Conservation (phyloP, 345 rosid species). For the Conringia planisiliqua region DNA sequence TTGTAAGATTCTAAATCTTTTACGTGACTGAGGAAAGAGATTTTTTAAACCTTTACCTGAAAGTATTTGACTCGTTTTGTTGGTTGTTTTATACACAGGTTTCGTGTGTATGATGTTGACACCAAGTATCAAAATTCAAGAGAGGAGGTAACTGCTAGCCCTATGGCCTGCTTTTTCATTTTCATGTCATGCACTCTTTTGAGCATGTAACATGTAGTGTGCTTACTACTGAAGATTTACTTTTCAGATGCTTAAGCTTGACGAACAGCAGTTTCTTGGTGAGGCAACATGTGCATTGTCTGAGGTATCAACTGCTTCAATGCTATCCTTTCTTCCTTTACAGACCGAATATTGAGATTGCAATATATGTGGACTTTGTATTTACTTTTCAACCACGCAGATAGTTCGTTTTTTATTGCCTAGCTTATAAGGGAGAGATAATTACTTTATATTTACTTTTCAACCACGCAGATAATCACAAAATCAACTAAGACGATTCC, state of each 20-base stretch:
- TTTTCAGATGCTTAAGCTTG: constrained; percentile 53
- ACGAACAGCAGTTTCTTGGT: constrained; percentile 73
- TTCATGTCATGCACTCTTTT: not conserved
- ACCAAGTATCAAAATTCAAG: constrained; percentile 56
- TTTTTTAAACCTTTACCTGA: not conserved
- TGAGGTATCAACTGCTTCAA: constrained; percentile 35
- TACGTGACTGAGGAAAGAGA: not conserved
- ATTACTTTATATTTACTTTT: not conserved
- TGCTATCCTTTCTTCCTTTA: not conserved
- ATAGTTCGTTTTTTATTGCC: not conserved
- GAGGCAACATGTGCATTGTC: constrained; percentile 72
- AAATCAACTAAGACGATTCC: constrained; percentile 46
- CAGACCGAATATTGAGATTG: not conserved
- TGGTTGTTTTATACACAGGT: constrained; percentile 38
- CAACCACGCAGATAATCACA: constrained; percentile 59
- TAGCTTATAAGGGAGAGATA: not conserved
- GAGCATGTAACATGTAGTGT: not conserved
- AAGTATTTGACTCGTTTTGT: not conserved
- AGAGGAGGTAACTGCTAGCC: constrained; percentile 50
- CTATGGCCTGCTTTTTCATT: not conserved
- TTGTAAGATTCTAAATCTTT: constrained; percentile 44
- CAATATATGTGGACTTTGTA: constrained; percentile 3
- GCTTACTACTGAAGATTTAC: constrained; percentile 16
- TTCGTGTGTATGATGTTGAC: constrained; percentile 77
- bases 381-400: too few species aligned